Evolutionary conservation across 2,329 filamentous ascomycete genomes (phyloP).

Genomic region (Exophiala alcalophila): DNA sequence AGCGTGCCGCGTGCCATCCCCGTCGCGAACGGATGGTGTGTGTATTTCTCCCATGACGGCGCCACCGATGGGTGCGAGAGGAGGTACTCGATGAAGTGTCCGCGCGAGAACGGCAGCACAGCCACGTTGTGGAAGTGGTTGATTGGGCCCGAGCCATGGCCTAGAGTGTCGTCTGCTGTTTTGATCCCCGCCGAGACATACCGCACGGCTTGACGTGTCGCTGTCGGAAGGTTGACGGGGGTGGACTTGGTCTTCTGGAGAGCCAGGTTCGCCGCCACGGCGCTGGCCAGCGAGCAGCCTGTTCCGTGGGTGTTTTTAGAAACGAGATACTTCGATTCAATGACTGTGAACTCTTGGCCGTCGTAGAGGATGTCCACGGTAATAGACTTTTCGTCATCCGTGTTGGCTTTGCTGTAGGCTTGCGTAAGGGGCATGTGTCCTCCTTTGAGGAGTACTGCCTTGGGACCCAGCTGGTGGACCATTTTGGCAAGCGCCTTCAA

Average conservation of each 20-base stretch:
- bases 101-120: conserved; percentile 58
- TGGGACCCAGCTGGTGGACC: conserved; percentile 67
- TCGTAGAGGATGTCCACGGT: conserved; percentile 76
- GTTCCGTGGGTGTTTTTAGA: conserved; percentile 90
- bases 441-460: conserved; percentile 83
- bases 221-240: conserved; percentile 39
- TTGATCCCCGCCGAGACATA: conserved; percentile 63
- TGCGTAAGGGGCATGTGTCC: conserved; percentile 78
- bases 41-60: conserved; percentile 69
- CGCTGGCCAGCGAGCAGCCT: conserved; percentile 85
- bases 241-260: conserved; percentile 9
- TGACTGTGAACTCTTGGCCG: conserved; percentile 53
- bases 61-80: conserved; percentile 72
- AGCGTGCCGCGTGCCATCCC: conserved; percentile 72
- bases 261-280: conserved; percentile 62
- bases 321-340: conserved; percentile 68
- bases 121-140: conserved; percentile 66
- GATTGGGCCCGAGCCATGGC: conserved; percentile 61
- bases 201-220: conserved; percentile 55
- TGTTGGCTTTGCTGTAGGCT: conserved; percentile 58
- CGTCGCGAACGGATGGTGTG: conserved; percentile 78
- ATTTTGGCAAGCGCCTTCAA: conserved; percentile 65
- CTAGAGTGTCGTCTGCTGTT: conserved; percentile 48
- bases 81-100: conserved; percentile 79
- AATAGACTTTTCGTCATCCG: conserved; percentile 58